Evolutionary conservation across 768 basidiomycete genomes (phyloP), one percentile per base, ranked within the genome.

Genomic region (Porpolomopsis calyptriformis): DNA sequence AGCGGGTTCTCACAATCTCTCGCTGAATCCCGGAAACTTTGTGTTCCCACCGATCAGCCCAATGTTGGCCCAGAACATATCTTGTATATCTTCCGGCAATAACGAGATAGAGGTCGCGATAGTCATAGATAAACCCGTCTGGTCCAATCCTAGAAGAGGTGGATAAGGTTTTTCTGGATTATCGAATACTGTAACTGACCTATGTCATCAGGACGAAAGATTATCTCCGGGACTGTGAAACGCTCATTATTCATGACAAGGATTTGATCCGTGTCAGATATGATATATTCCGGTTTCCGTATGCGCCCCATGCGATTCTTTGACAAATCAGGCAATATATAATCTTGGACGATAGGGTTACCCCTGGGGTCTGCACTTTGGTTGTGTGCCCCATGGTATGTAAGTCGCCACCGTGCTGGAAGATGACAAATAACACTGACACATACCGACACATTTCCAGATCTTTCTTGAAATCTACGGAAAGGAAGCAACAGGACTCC

Each of bases 61-160:
- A 50, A 98, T 91, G 61, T 97, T 89, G 26, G 80, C 79, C 91
- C 91, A 98, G 63, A 91, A 96, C 83, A 98, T 79, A 26, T 89
- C 92, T 53, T 82, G 87, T 20, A 93, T 55, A 55, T 93, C 89
- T 42, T 72, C 67, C 0, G 89, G 88, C 49, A 97, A 76, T 24
- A 74, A 63, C 0, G 74, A 69, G 56, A 98, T 90, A 47, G 83
- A 83, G 45, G 74, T 60, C 33, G 85, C 83, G 49, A 97, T 77
- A 9, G 82, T 78, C 46, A 73, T 74, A 27, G 88, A 70, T 23
- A 98, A 64, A 1, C 93, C 93, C 14, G 77, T 71, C 57, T 96
- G 92, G 9, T 81, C 75, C 34, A 97, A 61, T 5, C 90, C 93
- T 77, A 45, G 0, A 2, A 24, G 18, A 43, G 8, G 18, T 7